Conservation (phyloP, 2,329 filamentous ascomycete genomes). For the Ophiostoma sp. region DNA sequence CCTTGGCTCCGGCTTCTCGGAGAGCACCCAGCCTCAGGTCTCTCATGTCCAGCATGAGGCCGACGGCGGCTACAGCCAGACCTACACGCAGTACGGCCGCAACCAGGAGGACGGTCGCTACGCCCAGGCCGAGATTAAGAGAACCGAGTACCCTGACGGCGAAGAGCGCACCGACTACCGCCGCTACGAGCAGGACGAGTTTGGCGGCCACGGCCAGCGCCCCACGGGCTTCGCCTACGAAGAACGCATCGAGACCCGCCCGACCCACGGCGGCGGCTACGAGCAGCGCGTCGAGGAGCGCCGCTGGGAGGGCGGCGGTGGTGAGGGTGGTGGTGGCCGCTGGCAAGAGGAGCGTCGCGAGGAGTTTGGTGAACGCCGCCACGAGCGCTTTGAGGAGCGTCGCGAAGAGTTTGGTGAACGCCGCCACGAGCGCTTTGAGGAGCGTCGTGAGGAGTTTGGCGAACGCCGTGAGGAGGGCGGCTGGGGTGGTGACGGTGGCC, state of each 20-base stretch:
- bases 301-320: slow-evolving; percentile 41
- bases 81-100: slow-evolving; percentile 61
- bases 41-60: slow-evolving; percentile 49
- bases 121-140: slow-evolving; percentile 60
- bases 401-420: slow-evolving; percentile 34
- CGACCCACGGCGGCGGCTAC: slow-evolving; percentile 53
- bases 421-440: slow-evolving; percentile 21
- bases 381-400: slow-evolving; percentile 18
- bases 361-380: slow-evolving; percentile 12
- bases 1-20: slow-evolving; percentile 47
- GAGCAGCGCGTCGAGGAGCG: slow-evolving; percentile 57
- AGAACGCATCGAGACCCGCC: slow-evolving; percentile 56
- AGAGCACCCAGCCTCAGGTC: slow-evolving; percentile 52
- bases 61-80: slow-evolving; percentile 63
- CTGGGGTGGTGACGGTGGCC: slow-evolving; percentile 30
- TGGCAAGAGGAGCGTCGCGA: slow-evolving; percentile 32
- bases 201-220: slow-evolving; percentile 38
- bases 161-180: slow-evolving; percentile 60
- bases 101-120: slow-evolving; percentile 52
- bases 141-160: slow-evolving; percentile 60
- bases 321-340: slow-evolving; percentile 28
- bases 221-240: slow-evolving; percentile 56
- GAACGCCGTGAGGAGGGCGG: neutral
- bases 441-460: slow-evolving; percentile 30
- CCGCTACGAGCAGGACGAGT: slow-evolving; percentile 56